These are phyloP conservation scores for Miscanthus lutarioriparius DNA, from an alignment of 176 grass and related monocot species.

Conservation along the genomic window DNA sequence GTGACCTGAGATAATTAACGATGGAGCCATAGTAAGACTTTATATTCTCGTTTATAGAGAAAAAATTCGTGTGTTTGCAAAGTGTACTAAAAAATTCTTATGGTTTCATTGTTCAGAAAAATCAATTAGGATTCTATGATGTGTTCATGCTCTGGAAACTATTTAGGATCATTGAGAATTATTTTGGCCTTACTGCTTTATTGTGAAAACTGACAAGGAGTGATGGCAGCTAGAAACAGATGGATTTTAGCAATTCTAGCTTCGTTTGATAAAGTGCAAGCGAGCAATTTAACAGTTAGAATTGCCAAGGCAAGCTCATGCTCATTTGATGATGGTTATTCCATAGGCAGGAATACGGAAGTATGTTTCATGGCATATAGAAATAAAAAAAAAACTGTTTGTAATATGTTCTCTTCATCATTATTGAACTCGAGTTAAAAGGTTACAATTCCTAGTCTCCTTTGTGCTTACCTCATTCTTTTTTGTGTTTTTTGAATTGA, in stretches of 20 bases:
- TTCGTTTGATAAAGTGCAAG: constrained; percentile 16
- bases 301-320: background rate
- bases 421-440: background rate
- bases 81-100: background rate
- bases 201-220: background rate
- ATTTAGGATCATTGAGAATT: background rate
- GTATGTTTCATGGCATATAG: background rate
- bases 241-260: background rate
- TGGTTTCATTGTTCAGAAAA: background rate
- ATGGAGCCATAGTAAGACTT: background rate
- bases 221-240: background rate
- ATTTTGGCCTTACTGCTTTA: background rate
- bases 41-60: background rate
- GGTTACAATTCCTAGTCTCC: background rate
- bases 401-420: background rate
- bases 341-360: background rate
- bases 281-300: constrained; percentile 16
- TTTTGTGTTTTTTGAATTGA: background rate
- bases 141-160: background rate
- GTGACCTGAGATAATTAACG: background rate
- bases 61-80: background rate
- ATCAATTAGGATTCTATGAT: background rate
- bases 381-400: background rate
- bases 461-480: background rate
- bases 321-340: background rate